Evolutionary conservation across 495 filamentous ascomycete species (phyloP).

Genomic region (Mytilinidion resinicola): DNA sequence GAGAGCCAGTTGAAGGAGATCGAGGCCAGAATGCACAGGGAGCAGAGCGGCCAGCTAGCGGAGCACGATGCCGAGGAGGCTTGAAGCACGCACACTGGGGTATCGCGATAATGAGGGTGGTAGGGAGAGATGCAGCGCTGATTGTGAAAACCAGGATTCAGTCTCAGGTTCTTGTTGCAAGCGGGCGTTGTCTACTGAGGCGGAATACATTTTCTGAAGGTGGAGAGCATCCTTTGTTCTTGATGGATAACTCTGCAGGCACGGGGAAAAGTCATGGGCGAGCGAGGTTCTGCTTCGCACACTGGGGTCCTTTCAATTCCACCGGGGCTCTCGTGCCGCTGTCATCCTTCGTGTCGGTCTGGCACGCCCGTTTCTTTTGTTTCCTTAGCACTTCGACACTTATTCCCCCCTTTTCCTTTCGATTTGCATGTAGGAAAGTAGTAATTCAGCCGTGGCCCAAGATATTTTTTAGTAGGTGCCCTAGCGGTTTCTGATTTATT

Average conservation of each 20-base stretch:
- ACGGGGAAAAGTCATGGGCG: background rate
- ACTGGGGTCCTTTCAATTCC: conserved; percentile 3
- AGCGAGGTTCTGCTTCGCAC: conserved; percentile 15
- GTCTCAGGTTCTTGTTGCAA: conserved; percentile 10
- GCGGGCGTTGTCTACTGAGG: conserved; percentile 14
- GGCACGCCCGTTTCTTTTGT: conserved; percentile 26
- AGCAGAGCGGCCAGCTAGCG: conserved; percentile 44
- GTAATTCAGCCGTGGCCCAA: conserved; percentile 24
- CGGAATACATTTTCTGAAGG: conserved; percentile 10
- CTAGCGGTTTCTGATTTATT: conserved; percentile 14
- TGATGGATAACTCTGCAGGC: conserved; percentile 13
- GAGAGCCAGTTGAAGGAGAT: conserved; percentile 98
- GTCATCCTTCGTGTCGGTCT: conserved; percentile 7
- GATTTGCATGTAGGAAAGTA: conserved; percentile 29
- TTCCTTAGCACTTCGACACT: conserved; percentile 29
- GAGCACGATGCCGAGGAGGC: conserved; percentile 18
- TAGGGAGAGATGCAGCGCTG: conserved; percentile 20
- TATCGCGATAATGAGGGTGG: background rate
- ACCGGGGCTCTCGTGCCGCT: conserved; percentile 12
- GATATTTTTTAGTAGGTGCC: conserved; percentile 19
- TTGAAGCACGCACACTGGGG: conserved; percentile 5
- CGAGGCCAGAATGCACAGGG: conserved; percentile 69
- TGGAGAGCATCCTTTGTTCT: conserved; percentile 15
- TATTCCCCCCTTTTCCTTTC: conserved; percentile 31
- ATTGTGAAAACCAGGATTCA: conserved; percentile 14